Percentiles rank a stretch among this genome's conserved stretches.
phyloP scores from a whole-genome alignment of 1,139 yeast species.

The Spencermartinsiella ligniputridi region DNA sequence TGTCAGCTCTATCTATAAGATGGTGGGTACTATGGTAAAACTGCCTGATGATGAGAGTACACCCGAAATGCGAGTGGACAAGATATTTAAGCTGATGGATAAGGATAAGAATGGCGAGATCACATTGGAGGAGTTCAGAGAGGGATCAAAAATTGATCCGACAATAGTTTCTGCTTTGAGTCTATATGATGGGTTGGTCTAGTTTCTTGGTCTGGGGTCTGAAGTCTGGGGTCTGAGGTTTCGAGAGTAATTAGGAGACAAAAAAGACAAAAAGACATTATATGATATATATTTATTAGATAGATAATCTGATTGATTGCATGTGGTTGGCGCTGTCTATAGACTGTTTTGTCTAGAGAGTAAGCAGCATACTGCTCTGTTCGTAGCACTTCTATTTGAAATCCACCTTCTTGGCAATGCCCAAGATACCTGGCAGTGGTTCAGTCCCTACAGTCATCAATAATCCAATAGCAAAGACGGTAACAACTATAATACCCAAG shows the following conservation, averaged over 20 bases:
- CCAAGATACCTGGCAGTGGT: constrained; percentile 65
- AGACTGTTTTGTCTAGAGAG: no score
- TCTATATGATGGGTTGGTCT: constrained; percentile 50
- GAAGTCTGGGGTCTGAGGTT: no score
- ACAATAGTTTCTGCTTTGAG: constrained; percentile 75
- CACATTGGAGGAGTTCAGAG: constrained; percentile 75
- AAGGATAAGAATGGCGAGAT: constrained; percentile 67
- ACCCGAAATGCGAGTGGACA: constrained; percentile 81
- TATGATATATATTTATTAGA: no score
- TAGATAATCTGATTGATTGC: no score
- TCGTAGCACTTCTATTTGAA: no score
- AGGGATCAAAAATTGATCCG: constrained; percentile 76
- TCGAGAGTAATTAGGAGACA: no score
- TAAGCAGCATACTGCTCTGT: no score
- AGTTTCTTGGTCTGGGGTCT: no score
- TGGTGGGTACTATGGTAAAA: constrained; percentile 94
- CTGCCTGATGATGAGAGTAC: constrained; percentile 89
- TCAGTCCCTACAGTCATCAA: constrained; percentile 52
- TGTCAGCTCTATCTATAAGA: constrained; percentile 80
- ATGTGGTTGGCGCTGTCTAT: no score
- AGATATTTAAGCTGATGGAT: constrained; percentile 70
- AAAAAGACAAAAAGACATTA: no score
- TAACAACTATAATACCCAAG: constrained; percentile 42
- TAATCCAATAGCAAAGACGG: constrained; percentile 53
- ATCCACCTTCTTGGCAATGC: constrained; percentile 46